Percentiles rank a stretch among this genome's conserved stretches.
phyloP scores from a whole-genome alignment of 2,329 filamentous ascomycete genomes.

The Fusarium napiforme region DNA sequence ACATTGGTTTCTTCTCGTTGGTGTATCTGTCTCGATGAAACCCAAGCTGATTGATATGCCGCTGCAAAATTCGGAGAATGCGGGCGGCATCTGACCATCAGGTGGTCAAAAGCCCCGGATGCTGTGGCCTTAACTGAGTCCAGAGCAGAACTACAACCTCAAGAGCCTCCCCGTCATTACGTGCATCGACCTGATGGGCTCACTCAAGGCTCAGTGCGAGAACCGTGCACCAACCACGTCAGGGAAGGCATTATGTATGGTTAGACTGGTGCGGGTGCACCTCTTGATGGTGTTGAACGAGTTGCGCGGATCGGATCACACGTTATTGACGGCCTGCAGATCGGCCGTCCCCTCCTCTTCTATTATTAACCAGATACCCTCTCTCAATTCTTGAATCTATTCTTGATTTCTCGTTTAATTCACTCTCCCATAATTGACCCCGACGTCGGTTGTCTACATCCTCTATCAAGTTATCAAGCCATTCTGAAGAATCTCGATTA shows the following conservation, averaged over 20 bases:
- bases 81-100: conserved; percentile 42
- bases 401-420: conserved; percentile 18
- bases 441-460: conserved; percentile 9
- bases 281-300: conserved; percentile 46
- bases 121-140: conserved; percentile 39
- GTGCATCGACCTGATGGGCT: conserved; percentile 45
- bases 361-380: conserved; percentile 36
- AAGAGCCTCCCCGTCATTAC: conserved; percentile 42
- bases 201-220: conserved; percentile 41
- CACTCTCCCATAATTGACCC: conserved; percentile 14
- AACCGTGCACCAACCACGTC: conserved; percentile 46
- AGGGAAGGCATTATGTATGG: conserved; percentile 46
- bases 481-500: conserved; percentile 12
- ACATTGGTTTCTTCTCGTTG: conserved; percentile 20
- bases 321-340: conserved; percentile 42
- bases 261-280: conserved; percentile 42
- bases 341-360: conserved; percentile 36
- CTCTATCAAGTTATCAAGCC: conserved; percentile 4
- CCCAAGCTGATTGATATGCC: conserved; percentile 27
- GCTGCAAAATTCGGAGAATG: conserved; percentile 24
- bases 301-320: conserved; percentile 45
- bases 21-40: conserved; percentile 34
- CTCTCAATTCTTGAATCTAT: conserved; percentile 20
- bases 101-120: conserved; percentile 37
- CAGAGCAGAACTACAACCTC: conserved; percentile 29